phyloP scores from a whole-genome alignment of 176 grass and related monocot genomes.

The Juncus inflexus region DNA sequence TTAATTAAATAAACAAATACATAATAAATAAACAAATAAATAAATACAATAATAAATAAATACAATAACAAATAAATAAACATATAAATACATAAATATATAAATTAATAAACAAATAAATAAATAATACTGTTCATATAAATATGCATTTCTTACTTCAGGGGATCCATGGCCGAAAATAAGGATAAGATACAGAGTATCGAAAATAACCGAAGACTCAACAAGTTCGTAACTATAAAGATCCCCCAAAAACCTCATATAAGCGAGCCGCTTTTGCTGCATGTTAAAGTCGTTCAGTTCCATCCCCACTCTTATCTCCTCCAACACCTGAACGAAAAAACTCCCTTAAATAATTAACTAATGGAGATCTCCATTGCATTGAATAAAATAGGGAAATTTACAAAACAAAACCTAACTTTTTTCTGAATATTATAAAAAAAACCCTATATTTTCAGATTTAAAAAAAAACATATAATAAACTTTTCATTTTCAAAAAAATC shows the following conservation, averaged over 20 bases:
- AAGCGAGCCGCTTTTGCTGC: conserved; percentile 82
- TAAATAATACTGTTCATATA: background rate
- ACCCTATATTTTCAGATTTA: no score
- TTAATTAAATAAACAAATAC: no score
- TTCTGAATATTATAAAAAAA: no score
- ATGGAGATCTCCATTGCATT: conserved; percentile 21
- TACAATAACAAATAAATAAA: conserved; percentile 16
- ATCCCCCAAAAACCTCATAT: conserved; percentile 94
- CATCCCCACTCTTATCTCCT: conserved; percentile 87
- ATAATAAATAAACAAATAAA: no score
- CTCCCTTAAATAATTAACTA: conserved; percentile 26
- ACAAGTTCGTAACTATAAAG: conserved; percentile 92
- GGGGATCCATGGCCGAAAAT: conserved; percentile 70
- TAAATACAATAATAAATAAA: conserved; percentile 18
- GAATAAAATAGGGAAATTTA: conserved; percentile 11
- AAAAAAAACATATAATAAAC: no score
- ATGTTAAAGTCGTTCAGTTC: conserved; percentile 96
- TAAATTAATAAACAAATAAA: background rate
- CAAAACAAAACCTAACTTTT: background rate
- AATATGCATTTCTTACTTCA: conserved; percentile 62
- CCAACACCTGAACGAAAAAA: conserved; percentile 65
- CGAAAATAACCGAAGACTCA: conserved; percentile 85
- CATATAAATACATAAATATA: conserved; percentile 16
- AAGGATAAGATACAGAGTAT: conserved; percentile 86
- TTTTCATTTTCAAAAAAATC: no score